Evolutionary conservation across 2,329 filamentous ascomycete species (phyloP).

Genomic region (Fusarium protoensiforme): DNA sequence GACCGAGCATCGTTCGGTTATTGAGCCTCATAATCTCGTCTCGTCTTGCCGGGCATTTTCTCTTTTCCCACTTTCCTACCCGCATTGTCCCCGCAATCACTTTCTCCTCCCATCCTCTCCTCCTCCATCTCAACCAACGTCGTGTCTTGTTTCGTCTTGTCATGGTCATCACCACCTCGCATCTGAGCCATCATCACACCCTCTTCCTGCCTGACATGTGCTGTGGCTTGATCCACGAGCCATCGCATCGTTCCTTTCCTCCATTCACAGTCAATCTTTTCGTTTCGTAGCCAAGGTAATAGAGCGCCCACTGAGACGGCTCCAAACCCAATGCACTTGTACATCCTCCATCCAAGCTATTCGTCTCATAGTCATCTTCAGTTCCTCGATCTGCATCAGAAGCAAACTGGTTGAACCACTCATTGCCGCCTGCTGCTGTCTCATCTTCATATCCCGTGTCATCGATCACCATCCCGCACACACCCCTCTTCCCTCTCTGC

Average conservation of each 20-base stretch:
- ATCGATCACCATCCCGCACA: constrained; percentile 18
- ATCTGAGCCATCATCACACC: background rate
- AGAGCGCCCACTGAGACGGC: background rate
- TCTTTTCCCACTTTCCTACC: background rate
- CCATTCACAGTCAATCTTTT: background rate
- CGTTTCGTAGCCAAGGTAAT: constrained; percentile 19
- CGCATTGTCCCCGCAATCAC: background rate
- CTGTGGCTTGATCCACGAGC: background rate
- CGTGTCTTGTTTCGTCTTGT: background rate
- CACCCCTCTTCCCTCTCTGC: background rate
- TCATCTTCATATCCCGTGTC: constrained; percentile 15
- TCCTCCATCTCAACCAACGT: background rate
- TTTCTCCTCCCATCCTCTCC: background rate
- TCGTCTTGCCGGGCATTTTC: background rate
- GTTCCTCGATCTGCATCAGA: background rate
- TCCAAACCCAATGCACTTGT: constrained; percentile 2
- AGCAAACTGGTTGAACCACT: background rate
- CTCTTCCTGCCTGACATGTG: background rate
- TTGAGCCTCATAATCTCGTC: constrained; percentile 13
- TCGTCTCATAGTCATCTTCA: background rate
- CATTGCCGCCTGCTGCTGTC: constrained; percentile 2
- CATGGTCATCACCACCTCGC: background rate
- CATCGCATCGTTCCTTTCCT: background rate
- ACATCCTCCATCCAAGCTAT: background rate
- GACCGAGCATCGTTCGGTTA: constrained; percentile 16